A percentile compares a stretch with the other conserved stretches of the same genome.
These are phyloP conservation scores for Conidiobolus incongruus DNA, from an alignment of 371 early-diverging fungal species.

Conservation along the genomic window DNA sequence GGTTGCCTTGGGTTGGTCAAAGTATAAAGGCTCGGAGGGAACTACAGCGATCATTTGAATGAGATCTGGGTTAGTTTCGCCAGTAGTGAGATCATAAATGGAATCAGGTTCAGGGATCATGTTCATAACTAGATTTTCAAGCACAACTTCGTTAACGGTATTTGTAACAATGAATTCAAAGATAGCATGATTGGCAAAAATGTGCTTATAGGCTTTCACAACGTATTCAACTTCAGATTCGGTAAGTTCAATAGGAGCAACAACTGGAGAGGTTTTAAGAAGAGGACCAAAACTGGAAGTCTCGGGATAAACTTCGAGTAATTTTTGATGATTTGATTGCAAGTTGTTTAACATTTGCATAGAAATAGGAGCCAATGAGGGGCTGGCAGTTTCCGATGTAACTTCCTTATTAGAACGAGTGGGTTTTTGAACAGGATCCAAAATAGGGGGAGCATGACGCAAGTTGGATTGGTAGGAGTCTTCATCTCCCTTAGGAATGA, in stretches of 20 bases:
- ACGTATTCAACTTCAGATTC: constrained; percentile 93
- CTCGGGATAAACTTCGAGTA: too few species aligned
- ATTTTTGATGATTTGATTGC: too few species aligned
- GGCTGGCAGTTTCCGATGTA: too few species aligned
- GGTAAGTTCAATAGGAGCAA: constrained; percentile 55
- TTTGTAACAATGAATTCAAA: constrained; percentile 59
- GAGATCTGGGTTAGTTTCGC: constrained; percentile 20
- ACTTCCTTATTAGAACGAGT: too few species aligned
- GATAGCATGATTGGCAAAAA: constrained; percentile 70
- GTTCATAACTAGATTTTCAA: constrained; percentile 73
- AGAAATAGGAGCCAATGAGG: too few species aligned
- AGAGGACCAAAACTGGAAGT: constrained; percentile 60
- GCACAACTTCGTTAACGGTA: constrained; percentile 73
- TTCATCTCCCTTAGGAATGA: background rate
- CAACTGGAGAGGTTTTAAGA: constrained; percentile 45
- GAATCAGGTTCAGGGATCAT: constrained; percentile 49
- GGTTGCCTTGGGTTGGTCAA: constrained; percentile 48
- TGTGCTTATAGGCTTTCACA: constrained; percentile 76
- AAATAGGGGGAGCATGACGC: constrained; percentile 5
- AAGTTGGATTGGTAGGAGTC: background rate
- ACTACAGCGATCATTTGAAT: constrained; percentile 29
- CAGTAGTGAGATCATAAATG: background rate
- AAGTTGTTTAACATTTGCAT: too few species aligned
- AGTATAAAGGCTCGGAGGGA: constrained; percentile 42
- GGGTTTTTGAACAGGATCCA: constrained; percentile 8